Base-by-base conservation (phyloP, 2,329 filamentous ascomycete species). In the Epichloe sylvatica region DNA sequence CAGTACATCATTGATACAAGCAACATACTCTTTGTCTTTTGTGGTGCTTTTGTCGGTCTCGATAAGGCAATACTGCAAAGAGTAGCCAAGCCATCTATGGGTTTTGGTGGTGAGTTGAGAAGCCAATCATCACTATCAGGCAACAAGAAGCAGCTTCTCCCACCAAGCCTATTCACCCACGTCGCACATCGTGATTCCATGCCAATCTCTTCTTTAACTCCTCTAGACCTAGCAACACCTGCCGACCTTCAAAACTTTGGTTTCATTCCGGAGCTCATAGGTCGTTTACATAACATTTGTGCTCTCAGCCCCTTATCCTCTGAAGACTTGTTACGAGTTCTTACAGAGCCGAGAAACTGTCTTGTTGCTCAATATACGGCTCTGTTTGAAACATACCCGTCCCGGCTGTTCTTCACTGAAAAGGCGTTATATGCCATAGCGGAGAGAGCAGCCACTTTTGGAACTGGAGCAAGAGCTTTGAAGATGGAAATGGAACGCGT, bases 1-100 rank as follows among this genome's bases (percentile, higher is more conserved):
- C 79, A 82, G 59, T 83, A 78, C 61, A 81, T 86, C 50, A 83
- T 96, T 51, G 85, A 92, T 59, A 98, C 92, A 0, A 90, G 89
- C 55, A 96, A 97, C 59, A 97, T 98, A 52, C 77, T 98, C 30
- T 98, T 98, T 68, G 89, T 98, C 40, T 95, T 92, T 64, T 94
- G 90, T 12, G 92, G 92, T 17, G 92, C 92, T 17, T 98, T 98
- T 62, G 86, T 94, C 36, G 91, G 90, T 2, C 73, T 97, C 1
- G 87, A 96, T 60, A 95, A 94, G 63, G 77, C 84, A 35, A 79
- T 98, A 45, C 73, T 94, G 52, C 84, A 89, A 51, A 82, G 92
- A n/a, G 83, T 97, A 42, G 84, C 88, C 12, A 88, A 85, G 60
- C 77, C 78, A 0, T 85, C 86, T 3, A 91, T 98, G 57, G 92